phyloP scores from a whole-genome alignment of 805 yeast species.

The Ascoidea rubescens region DNA sequence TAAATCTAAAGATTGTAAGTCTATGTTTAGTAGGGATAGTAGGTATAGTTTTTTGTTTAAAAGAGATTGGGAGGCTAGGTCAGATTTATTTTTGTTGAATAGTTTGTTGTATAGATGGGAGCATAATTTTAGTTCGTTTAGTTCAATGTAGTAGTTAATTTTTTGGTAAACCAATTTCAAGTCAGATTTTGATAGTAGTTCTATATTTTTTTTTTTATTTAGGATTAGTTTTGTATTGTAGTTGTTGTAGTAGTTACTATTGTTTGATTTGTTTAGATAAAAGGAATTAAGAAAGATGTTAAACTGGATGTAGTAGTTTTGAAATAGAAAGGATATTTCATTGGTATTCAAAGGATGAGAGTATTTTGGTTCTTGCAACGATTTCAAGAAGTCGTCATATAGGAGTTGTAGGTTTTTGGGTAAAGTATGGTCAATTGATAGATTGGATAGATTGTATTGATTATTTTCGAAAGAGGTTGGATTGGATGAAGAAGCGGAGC shows the following conservation, averaged over 20 bases:
- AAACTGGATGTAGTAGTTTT: constrained; percentile 7
- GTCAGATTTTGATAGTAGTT: constrained; percentile 3
- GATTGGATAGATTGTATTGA: background rate
- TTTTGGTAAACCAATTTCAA: constrained; percentile 8
- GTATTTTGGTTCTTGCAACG: constrained; percentile 10
- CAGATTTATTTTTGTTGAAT: background rate
- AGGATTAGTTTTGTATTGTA: background rate
- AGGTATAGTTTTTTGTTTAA: background rate
- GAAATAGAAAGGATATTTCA: constrained; percentile 8
- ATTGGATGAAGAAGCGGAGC: background rate
- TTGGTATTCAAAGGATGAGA: constrained; percentile 9
- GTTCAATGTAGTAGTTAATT: constrained; percentile 6
- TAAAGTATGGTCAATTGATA: background rate
- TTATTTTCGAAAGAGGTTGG: background rate
- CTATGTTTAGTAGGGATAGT: no score
- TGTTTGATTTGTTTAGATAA: background rate
- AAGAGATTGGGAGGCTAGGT: background rate
- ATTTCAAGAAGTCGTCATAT: constrained; percentile 6
- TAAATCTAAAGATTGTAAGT: background rate
- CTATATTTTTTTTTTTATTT: background rate
- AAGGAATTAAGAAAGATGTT: constrained; percentile 1
- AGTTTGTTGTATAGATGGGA: background rate
- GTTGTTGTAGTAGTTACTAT: background rate
- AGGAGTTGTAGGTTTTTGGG: background rate
- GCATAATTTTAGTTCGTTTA: background rate